These are phyloP conservation scores for Lasiosphaeriaceae sp. DNA, from an alignment of 495 filamentous ascomycete genomes.

Conservation along the genomic window DNA sequence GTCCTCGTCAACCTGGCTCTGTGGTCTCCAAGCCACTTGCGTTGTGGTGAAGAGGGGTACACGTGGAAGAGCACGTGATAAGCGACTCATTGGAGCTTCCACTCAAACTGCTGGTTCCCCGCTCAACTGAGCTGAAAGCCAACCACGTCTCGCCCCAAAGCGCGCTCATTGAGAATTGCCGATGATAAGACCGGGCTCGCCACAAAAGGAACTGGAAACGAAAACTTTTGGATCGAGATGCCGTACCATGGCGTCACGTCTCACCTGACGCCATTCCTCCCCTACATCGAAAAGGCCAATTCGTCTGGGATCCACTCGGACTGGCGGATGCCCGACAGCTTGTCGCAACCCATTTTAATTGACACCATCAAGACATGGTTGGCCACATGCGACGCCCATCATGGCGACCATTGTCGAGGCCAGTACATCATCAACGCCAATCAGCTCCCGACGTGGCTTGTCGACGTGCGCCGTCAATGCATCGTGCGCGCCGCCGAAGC, in stretches of 20 bases:
- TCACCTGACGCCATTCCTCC: slow-evolving; percentile 13
- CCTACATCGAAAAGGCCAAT: slow-evolving; percentile 17
- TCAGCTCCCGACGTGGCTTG: slow-evolving; percentile 9
- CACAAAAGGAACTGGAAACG: no score
- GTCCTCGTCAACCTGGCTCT: no score
- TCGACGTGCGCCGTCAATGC: slow-evolving; percentile 14
- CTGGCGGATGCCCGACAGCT: slow-evolving; percentile 9
- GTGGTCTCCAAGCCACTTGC: no score
- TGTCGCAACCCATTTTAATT: slow-evolving; percentile 12
- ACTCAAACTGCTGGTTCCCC: no score
- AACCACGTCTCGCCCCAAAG: no score
- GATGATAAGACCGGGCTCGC: no score
- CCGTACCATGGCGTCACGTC: slow-evolving; percentile 12
- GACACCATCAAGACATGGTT: slow-evolving; percentile 12
- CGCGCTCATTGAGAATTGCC: no score
- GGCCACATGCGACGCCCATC: slow-evolving; percentile 11
- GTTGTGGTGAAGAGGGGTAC: no score
- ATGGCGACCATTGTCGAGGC: slow-evolving; percentile 8
- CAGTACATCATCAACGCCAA: not conserved
- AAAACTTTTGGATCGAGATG: no score
- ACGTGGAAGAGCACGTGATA: no score
- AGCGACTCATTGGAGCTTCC: no score
- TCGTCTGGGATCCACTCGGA: not conserved
- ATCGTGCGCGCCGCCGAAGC: slow-evolving; percentile 4
- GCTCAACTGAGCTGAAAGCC: no score